Evolutionary conservation across 1,284 basidiomycete species (phyloP).

Genomic region (Butyriboletus regius): DNA sequence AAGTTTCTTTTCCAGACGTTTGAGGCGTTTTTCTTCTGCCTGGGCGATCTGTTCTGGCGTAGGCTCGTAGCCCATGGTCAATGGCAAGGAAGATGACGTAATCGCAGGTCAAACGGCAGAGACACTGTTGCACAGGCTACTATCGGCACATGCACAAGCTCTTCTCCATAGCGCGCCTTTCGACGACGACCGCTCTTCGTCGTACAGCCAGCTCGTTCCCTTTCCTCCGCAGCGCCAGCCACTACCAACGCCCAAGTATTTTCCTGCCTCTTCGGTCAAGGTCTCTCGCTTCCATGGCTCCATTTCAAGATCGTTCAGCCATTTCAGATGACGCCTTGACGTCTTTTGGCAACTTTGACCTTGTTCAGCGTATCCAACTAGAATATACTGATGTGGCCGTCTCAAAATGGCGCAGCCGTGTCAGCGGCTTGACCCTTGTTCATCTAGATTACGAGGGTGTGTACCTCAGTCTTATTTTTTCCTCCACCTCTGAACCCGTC

Average conservation of each 20-base stretch:
- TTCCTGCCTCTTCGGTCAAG: constrained; percentile 9
- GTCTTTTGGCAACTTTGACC: constrained; percentile 69
- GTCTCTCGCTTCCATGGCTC: constrained; percentile 28
- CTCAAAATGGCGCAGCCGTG: constrained; percentile 78
- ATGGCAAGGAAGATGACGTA: constrained; percentile 21
- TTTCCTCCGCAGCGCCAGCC: constrained; percentile 13
- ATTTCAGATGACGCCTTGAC: constrained; percentile 5
- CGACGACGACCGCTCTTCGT: constrained; percentile 21
- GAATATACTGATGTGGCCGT: constrained; percentile 70
- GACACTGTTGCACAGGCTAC: not conserved
- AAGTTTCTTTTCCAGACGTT: constrained; percentile 45
- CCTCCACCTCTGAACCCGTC: constrained; percentile 9
- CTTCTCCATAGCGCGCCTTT: constrained; percentile 34
- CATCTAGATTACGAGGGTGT: constrained; percentile 78
- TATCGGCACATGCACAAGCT: constrained; percentile 18
- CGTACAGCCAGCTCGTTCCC: constrained; percentile 18
- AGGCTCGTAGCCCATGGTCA: constrained; percentile 21
- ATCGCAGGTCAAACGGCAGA: not conserved
- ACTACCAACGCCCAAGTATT: not conserved
- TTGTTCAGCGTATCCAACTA: constrained; percentile 63
- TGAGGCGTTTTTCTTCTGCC: constrained; percentile 37
- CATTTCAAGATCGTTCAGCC: constrained; percentile 17
- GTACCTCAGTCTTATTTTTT: not conserved
- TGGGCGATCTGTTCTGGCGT: constrained; percentile 54
- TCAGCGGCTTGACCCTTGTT: constrained; percentile 70